phyloP scores from a whole-genome alignment of 768 basidiomycete species.

The Antrodiella citrinella region DNA sequence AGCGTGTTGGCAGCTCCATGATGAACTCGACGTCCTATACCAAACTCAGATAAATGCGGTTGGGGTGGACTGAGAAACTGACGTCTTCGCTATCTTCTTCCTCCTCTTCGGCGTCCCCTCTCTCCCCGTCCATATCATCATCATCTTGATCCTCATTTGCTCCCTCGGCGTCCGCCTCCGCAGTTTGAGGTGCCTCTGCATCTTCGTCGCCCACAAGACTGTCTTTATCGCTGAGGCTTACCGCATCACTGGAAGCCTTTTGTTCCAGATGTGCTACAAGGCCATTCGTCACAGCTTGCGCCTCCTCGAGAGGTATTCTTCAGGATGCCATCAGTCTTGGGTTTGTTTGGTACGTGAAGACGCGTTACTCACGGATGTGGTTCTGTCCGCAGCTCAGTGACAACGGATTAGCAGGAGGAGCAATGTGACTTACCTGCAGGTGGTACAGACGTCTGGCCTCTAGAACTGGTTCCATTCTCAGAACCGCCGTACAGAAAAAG shows the following conservation, averaged over 20 bases:
- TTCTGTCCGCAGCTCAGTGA: slow-evolving; percentile 32
- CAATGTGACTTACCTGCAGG: slow-evolving; percentile 32
- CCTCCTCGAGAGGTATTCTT: slow-evolving; percentile 34
- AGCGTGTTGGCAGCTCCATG: slow-evolving; percentile 69
- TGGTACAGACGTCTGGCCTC: slow-evolving; percentile 10
- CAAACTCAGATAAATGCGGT: too few species aligned
- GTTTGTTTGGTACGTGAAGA: too few species aligned
- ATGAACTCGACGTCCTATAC: slow-evolving; percentile 83
- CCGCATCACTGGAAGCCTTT: slow-evolving; percentile 28
- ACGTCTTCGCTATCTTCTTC: slow-evolving; percentile 40
- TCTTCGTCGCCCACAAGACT: not conserved
- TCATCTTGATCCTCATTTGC: slow-evolving; percentile 28
- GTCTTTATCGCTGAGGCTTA: slow-evolving; percentile 20
- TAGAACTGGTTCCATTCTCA: slow-evolving; percentile 13
- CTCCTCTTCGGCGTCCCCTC: slow-evolving; percentile 35
- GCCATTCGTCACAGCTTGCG: slow-evolving; percentile 36
- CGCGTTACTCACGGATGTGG: slow-evolving; percentile 56
- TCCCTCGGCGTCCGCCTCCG: slow-evolving; percentile 25
- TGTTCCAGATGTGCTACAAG: slow-evolving; percentile 43
- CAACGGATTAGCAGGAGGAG: slow-evolving; percentile 14
- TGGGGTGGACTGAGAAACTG: slow-evolving; percentile 9
- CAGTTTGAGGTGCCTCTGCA: slow-evolving; percentile 18
- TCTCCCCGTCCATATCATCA: slow-evolving; percentile 32
- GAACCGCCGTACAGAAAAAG: slow-evolving; percentile 25
- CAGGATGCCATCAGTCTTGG: too few species aligned